Evolutionary conservation across 208 protist species (phyloP), one percentile per base, ranked within the genome.

Genomic region (Leishmania major): DNA sequence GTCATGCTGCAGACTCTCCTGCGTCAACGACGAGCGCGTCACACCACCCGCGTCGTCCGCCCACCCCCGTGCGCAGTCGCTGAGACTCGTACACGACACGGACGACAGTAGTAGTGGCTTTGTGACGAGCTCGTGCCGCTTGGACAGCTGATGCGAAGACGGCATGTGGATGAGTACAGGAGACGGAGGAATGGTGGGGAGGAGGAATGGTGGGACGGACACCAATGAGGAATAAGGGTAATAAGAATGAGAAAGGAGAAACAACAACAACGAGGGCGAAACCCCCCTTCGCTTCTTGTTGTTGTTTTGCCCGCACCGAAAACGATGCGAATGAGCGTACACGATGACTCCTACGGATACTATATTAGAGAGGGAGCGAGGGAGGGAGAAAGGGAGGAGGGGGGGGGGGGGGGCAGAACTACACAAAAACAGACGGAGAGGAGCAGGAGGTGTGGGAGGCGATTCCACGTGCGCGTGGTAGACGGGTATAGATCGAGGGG

Each of bases 11-110:
- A 37, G 49, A 45, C 81, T 84, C 22, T 73, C 76, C 53, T 67
- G 60, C 6, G 81, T 81, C 28, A 72, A 55, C 3, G 81, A 84
- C 13, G 81, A 84, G 67, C 77, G 81, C 4, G 81, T 84, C 70
- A 81, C 70, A 64, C 81, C 70, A 51, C 47, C 77, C 1, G 70
- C n/a, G 35, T 78, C 81, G 37, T 84, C 81, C 1, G 60, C 43
- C 47, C 40, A 64, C 55, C 80, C 70, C 37, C 19, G 75, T 47
- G 51, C 43, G 70, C 25, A 17, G 55, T 72, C 80, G 66, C 75
- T 84, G 51, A 79, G 40, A 70, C 43, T 69, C 25, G 55, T 51
- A 67, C 25, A 78, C 17, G 59, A 74, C 37, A 74, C 45, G 22
- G 69, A 17, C 25, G 69, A 74, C 5, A 47, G 69, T 17, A 53